A percentile compares a stretch with the other conserved stretches of the same genome.
phyloP scores from a whole-genome alignment of 1,139 yeast genomes.

The Entelexis paramagnoliae region DNA sequence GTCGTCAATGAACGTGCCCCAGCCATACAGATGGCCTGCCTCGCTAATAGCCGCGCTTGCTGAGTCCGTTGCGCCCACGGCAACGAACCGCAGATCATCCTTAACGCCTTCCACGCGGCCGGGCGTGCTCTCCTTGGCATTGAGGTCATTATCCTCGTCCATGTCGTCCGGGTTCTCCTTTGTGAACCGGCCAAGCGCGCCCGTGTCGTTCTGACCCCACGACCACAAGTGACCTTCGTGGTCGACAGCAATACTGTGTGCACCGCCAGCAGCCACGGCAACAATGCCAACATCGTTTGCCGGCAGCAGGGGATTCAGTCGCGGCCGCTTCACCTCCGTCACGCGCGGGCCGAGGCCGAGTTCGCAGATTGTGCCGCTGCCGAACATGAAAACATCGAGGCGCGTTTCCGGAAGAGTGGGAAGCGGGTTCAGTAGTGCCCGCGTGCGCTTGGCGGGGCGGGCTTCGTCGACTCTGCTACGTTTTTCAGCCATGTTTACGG shows the following conservation, averaged over 20 bases:
- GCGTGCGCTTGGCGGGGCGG: slow-evolving; percentile 19
- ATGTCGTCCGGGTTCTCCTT: slow-evolving; percentile 47
- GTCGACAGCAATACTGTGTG: slow-evolving; percentile 82
- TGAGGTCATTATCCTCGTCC: slow-evolving; percentile 70
- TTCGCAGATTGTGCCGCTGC: slow-evolving; percentile 95
- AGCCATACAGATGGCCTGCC: slow-evolving; percentile 84
- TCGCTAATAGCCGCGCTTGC: slow-evolving; percentile 69
- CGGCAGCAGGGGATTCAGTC: slow-evolving; percentile 68
- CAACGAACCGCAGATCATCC: slow-evolving; percentile 48
- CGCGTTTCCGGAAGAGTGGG: slow-evolving; percentile 30
- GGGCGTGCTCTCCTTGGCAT: slow-evolving; percentile 84
- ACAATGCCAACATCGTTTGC: slow-evolving; percentile 57
- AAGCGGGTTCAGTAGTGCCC: slow-evolving; percentile 16
- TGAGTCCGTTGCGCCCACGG: slow-evolving; percentile 88
- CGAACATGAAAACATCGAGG: slow-evolving; percentile 83
- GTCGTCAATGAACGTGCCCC: slow-evolving; percentile 96
- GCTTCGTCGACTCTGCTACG: slow-evolving; percentile 18
- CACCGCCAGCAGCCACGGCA: slow-evolving; percentile 88
- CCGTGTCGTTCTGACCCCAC: slow-evolving; percentile 95
- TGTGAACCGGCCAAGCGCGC: slow-evolving; percentile 85
- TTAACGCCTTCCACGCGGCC: slow-evolving; percentile 63
- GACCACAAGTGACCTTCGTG: slow-evolving; percentile 71
- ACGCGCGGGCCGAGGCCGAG: slow-evolving; percentile 89
- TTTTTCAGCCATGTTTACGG: slow-evolving; percentile 14
- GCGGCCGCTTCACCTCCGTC: slow-evolving; percentile 89